Base-by-base conservation (phyloP, 495 filamentous ascomycete species). In the Podospora pseudopauciseta region DNA sequence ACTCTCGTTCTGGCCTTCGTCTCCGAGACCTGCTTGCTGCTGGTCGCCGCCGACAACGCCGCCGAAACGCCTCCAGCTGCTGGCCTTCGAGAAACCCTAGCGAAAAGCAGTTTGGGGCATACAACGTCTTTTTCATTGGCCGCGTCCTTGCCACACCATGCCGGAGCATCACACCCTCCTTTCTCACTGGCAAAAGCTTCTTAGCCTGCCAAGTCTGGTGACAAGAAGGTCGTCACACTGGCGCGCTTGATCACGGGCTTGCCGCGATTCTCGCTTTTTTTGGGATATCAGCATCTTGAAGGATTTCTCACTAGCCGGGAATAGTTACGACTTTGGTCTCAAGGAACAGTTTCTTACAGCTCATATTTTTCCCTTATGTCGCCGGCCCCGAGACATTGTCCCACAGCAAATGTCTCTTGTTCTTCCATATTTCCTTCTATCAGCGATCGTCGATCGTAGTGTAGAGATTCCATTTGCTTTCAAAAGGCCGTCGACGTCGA, bases 161-260 rank as follows among this genome's bases (percentile, higher is more conserved):
- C 55, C n/a, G 55, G 23, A 58, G 23, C 55, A 58, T 58, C 55
- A 58, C 55, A 58, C 39, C 39, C 55, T 32, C 55, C 55, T 58
- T 58, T 20, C 55, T 11, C n/a, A 58, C 23, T 58, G n/a, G 9
- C 30, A 32, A 49, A 49, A 49, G 39, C 55, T 58, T 58, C 55
- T 58, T 58, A 58, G 55, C 15, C 55, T 58, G 55, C 55, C 55
- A 58, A 58, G 55, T 58, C 55, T 18, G 55, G 55, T 58, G 55
- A 58, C 55, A 58, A 58, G 55, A 20, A 19, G 55, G n/a, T 18
- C 55, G 18, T 58, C 55, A 58, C 55, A 58, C 55, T 58, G 55
- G 55, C 55, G 55, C 55, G n/a, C 55, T 58, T 58, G 55, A 58
- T 58, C 55, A 58, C 55, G 55, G 55, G 55, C 55, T 58, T 58